Evolutionary conservation across 371 early-diverging fungal genomes (phyloP), one percentile per base, ranked within the genome.

Genomic region (Mucor indicus): DNA sequence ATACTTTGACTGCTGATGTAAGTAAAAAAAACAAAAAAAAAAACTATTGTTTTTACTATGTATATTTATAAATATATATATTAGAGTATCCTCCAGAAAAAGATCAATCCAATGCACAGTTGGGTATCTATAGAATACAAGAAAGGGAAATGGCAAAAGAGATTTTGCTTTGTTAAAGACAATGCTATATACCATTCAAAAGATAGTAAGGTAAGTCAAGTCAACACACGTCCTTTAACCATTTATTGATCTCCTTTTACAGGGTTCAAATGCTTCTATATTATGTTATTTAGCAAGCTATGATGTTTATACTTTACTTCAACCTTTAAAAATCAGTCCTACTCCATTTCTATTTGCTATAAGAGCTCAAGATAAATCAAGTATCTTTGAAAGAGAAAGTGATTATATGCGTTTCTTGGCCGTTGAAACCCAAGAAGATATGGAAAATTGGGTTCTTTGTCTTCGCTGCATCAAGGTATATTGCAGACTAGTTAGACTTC

Each of bases 401-500:
- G 93, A 93, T 61, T 95, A 90, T 55, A 80, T 91, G 38, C 85
- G 86, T 25, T 83, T 83, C 56, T 64, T 96, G 17, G 86, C 89
- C 43, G 87, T 85, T 0, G 91, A 90, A 13, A 77, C 80, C 46
- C 71, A 79, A 32, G 91, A 88, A 21, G 67, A 78, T 16, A 62
- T 92, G 58, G 80, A 84, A 45, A 85, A 91, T 48, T 96, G 95
- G 94, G 79, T 94, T 22, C 68, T 83, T 9, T 81, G 88, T n/a
- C 75, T 96, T 21, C 79, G 92, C 9, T 66, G 76, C 31, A 83
- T 87, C 25, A 93, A 89, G 79, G 85, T 85, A 77, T 56, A 53
- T n/a, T n/a, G n/a, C n/a, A n/a, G n/a, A n/a, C n/a, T n/a, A n/a
- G n/a, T n/a, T n/a, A n/a, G n/a, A n/a, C n/a, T n/a, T n/a, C n/a